These are phyloP conservation scores for Apiotrichum brassicae DNA, from an alignment of 1,284 basidiomycete species.

Conservation along the genomic window DNA sequence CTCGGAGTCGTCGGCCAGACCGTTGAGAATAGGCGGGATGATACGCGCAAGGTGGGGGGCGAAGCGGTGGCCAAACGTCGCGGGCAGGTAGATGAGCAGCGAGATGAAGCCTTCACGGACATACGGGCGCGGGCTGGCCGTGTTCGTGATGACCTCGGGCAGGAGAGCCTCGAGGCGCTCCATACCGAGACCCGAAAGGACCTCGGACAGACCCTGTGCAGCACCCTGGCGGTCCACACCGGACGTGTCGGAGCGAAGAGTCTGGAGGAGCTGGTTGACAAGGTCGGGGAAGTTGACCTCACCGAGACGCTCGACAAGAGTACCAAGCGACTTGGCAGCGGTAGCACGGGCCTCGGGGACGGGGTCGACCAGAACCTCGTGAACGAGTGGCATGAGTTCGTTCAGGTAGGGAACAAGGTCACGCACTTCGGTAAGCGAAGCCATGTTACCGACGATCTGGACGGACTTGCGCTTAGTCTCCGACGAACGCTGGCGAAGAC, in stretches of 20 bases:
- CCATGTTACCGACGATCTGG: conserved; percentile 94
- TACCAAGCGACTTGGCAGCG: conserved; percentile 95
- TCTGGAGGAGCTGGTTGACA: conserved; percentile 80
- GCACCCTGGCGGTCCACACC: conserved; percentile 94
- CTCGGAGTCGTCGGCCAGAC: conserved; percentile 89
- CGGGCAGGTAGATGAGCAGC: conserved; percentile 88
- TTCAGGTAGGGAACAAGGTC: conserved; percentile 95
- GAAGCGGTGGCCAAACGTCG: conserved; percentile 91
- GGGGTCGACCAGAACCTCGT: conserved; percentile 85
- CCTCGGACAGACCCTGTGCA: conserved; percentile 94
- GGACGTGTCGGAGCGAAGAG: conserved; percentile 86
- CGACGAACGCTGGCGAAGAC: conserved; percentile 82
- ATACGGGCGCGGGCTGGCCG: conserved; percentile 79
- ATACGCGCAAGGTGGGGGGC: conserved; percentile 92
- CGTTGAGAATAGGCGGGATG: conserved; percentile 84
- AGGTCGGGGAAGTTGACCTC: conserved; percentile 94
- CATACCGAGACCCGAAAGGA: conserved; percentile 92
- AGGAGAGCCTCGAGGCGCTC: conserved; percentile 91
- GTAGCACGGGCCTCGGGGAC: conserved; percentile 96
- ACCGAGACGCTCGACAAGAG: conserved; percentile 90
- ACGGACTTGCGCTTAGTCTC: conserved; percentile 94
- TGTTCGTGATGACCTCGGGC: conserved; percentile 89
- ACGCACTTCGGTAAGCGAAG: conserved; percentile 87
- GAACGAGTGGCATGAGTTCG: conserved; percentile 82
- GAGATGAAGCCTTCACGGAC: conserved; percentile 99